Percentiles rank a stretch among this genome's conserved stretches.
phyloP scores from a whole-genome alignment of 345 rosid genomes.

The Dimocarpus longan region DNA sequence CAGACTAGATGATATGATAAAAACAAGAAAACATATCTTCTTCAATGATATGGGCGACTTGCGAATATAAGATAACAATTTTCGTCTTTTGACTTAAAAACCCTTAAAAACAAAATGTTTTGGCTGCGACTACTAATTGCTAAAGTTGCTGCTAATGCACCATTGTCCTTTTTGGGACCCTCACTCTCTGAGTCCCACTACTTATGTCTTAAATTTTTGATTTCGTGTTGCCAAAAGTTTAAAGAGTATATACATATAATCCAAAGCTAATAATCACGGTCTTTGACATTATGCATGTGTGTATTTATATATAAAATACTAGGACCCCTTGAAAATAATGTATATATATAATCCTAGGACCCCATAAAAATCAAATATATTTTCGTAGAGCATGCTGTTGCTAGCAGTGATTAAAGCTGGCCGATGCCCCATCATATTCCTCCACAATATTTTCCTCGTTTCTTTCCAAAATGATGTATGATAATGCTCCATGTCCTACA shows the following conservation, averaged over 20 bases:
- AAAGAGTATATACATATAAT: not conserved
- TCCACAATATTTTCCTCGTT: not conserved
- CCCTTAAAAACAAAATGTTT: too few relatives aligned
- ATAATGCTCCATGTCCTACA: constrained; percentile 14
- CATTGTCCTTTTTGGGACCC: not conserved
- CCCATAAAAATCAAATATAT: constrained; percentile 24
- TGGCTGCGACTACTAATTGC: too few relatives aligned
- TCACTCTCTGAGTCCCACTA: too few relatives aligned
- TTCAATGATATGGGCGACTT: too few relatives aligned
- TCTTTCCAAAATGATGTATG: constrained; percentile 5
- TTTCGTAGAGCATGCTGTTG: constrained; percentile 5
- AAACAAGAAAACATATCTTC: not conserved
- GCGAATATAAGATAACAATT: too few relatives aligned
- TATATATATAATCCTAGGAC: constrained; percentile 8
- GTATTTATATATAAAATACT: too few relatives aligned
- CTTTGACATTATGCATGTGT: constrained; percentile 1
- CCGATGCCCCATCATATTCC: not conserved
- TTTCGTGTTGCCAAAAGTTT: not conserved
- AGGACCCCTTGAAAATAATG: too few relatives aligned
- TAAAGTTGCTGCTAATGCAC: not conserved
- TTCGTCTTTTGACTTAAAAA: too few relatives aligned
- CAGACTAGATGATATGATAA: not conserved
- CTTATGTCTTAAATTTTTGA: too few relatives aligned
- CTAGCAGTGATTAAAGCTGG: constrained; percentile 20
- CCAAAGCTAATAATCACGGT: not conserved